Evolutionary conservation across 2,329 filamentous ascomycete genomes (phyloP), one percentile per base, ranked within the genome.

Genomic region (Pseudopyricularia javanii): DNA sequence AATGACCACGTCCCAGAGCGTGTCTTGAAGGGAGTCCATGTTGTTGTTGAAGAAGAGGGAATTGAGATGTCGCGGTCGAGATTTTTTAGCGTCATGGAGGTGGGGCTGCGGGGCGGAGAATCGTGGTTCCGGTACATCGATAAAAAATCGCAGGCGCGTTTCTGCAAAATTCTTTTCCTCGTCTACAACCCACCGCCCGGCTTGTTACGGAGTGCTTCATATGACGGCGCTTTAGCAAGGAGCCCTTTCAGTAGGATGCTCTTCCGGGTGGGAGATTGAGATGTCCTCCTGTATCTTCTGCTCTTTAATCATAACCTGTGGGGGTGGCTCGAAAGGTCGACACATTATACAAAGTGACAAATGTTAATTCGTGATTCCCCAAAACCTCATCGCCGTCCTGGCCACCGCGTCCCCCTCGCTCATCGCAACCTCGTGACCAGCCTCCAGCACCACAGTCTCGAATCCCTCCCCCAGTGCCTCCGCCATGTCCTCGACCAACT

Each of bases 291-390:
- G 85, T 89, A 89, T 89, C 85, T 89, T 83, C 85, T 87, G 82
- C 85, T 83, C 83, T 86, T 78, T 85, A 89, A 79, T 83, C 70
- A 17, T 7, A 52, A 70, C 69, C 73, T 74, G 74, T 88, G 79
- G 81, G 82, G 82, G 85, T 82, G 75, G 85, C 85, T 89, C 85
- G 85, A 87, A 84, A 82, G 82, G 82, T 82, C 78, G 83, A 82
- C 79, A 88, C 83, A 88, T 73, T 61, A n/a, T 20, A 28, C 15
- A 9, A 4, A 9, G 4, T 30, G n/a, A n/a, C n/a, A n/a, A n/a
- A n/a, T n/a, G n/a, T n/a, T n/a, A n/a, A n/a, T n/a, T n/a, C n/a
- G n/a, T n/a, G n/a, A n/a, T n/a, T n/a, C n/a, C n/a, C 52, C 52
- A 53, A 24, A 49, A 53, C 8, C 7, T 17, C 20, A 50, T 34